phyloP scores from a whole-genome alignment of 2,329 filamentous ascomycete species.

The Sphaerulina musiva region DNA sequence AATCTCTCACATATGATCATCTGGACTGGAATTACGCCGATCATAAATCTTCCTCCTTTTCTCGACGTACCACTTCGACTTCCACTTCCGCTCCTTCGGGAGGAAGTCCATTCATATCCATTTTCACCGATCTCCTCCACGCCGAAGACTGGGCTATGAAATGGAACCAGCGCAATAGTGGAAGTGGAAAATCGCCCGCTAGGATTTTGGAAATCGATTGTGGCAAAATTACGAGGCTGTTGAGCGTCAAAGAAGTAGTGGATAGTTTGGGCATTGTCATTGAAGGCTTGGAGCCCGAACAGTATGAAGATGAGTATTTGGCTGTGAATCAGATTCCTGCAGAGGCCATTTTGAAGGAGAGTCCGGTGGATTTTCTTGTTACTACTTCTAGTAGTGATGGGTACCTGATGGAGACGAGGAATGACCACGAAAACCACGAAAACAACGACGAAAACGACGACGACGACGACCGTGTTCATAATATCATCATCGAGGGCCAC shows the following conservation, averaged over 20 bases:
- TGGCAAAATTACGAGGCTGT: constrained; percentile 12
- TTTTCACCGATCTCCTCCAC: constrained; percentile 9
- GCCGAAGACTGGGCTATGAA: constrained; percentile 12
- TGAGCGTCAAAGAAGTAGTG: constrained; percentile 12
- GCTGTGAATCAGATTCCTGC: constrained; percentile 13
- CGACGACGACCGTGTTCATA: too few relatives aligned
- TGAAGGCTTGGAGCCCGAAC: neutral
- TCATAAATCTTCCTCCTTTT: too few relatives aligned
- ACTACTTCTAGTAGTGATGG: too few relatives aligned
- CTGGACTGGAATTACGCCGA: constrained; percentile 4
- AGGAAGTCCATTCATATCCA: constrained; percentile 9
- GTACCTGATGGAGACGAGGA: too few relatives aligned
- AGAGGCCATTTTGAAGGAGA: constrained; percentile 9
- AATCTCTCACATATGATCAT: constrained; percentile 12
- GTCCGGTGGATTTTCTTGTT: neutral
- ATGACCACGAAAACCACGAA: too few relatives aligned
- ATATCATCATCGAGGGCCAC: too few relatives aligned
- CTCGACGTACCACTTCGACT: too few relatives aligned
- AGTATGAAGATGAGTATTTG: constrained; percentile 13
- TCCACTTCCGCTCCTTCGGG: too few relatives aligned
- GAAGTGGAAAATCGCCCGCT: neutral
- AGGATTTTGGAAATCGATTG: constrained; percentile 6
- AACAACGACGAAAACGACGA: too few relatives aligned
- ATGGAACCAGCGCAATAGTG: constrained; percentile 9
- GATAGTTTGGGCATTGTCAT: constrained; percentile 3